Evolutionary conservation across 2,329 filamentous ascomycete species (phyloP), one percentile per base, ranked within the genome.

Genomic region (Exophiala alcalophila): DNA sequence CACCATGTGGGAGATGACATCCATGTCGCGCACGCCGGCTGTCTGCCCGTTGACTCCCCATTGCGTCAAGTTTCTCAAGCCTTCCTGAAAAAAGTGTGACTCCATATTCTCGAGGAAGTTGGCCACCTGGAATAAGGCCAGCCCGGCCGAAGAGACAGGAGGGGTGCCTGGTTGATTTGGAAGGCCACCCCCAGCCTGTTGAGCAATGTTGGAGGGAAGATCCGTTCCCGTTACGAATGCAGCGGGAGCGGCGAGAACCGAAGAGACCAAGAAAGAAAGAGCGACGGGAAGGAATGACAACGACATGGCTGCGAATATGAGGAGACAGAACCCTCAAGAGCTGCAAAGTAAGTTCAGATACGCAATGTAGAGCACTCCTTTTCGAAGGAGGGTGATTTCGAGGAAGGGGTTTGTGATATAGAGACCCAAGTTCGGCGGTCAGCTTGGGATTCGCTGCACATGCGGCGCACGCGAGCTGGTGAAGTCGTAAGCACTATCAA

Each of bases 91-190:
- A 18, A 60, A 51, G 14, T 38, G 44, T 1, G 55, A 49, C 37
- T 62, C 59, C 4, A 62, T 48, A 35, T 61, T 55, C 34, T 62
- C 59, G 10, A 62, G 53, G 44, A 60, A 62, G 30, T 56, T 52
- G n/a, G 59, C 59, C 25, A 61, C 12, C 35, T 58, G 54, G 15
- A 58, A 47, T 11, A 44, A 28, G 33, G 30, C 19, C 12, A 49
- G 20, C 9, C 21, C 47, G 36, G 33, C 40, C 16, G 18, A 20
- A 18, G 47, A 49, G 32, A 45, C 16, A 11, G 35, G 15, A 3
- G 42, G 47, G 1, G 30, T 27, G 10, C 37, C 46, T 18, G 40
- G 40, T 21, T 30, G 26, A 15, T 49, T 42, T 4, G 46, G 37
- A 3, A 49, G 36, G 10, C 46, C 46, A 21, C 46, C 46, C 14